phyloP scores from a whole-genome alignment of 2,329 filamentous ascomycete genomes.

The Ceratocystis papillata region DNA sequence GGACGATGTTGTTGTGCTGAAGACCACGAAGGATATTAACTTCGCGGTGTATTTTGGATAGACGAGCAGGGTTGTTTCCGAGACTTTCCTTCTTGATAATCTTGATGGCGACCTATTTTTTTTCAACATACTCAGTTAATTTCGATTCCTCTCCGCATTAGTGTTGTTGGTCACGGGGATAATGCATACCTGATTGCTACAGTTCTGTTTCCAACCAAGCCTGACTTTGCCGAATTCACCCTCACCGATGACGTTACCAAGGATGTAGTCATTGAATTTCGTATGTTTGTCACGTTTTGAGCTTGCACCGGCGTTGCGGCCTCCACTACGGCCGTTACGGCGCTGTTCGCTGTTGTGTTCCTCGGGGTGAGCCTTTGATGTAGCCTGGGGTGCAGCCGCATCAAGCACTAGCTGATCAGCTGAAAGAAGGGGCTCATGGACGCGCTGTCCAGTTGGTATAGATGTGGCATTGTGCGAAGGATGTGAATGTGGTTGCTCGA shows the following conservation, averaged over 20 bases:
- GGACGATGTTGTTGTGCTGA: slow-evolving; percentile 93
- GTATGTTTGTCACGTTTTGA: slow-evolving; percentile 55
- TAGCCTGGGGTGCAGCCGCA: slow-evolving; percentile 40
- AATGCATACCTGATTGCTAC: slow-evolving; percentile 60
- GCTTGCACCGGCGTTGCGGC: slow-evolving; percentile 15
- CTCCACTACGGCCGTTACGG: slow-evolving; percentile 18
- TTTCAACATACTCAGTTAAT: slow-evolving; percentile 2
- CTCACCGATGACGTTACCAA: slow-evolving; percentile 92
- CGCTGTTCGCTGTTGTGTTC: slow-evolving; percentile 28
- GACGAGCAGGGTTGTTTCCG: slow-evolving; percentile 73
- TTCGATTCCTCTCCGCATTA: not conserved
- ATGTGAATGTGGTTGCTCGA: slow-evolving; percentile 7
- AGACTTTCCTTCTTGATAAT: slow-evolving; percentile 87
- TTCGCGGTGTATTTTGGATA: slow-evolving; percentile 96
- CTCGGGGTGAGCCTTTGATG: slow-evolving; percentile 35
- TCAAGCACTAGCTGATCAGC: slow-evolving; percentile 26
- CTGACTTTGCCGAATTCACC: slow-evolving; percentile 99
- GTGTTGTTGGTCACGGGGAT: not conserved
- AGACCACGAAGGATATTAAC: slow-evolving; percentile 81
- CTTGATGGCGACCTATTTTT: slow-evolving; percentile 77
- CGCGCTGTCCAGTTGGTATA: slow-evolving; percentile 28
- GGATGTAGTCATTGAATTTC: slow-evolving; percentile 88
- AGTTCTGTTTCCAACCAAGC: slow-evolving; percentile 94
- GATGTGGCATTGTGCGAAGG: slow-evolving; percentile 23
- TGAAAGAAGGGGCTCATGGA: slow-evolving; percentile 20